Conservation (phyloP, 306 rosid species). For the Lagenaria siceraria region DNA sequence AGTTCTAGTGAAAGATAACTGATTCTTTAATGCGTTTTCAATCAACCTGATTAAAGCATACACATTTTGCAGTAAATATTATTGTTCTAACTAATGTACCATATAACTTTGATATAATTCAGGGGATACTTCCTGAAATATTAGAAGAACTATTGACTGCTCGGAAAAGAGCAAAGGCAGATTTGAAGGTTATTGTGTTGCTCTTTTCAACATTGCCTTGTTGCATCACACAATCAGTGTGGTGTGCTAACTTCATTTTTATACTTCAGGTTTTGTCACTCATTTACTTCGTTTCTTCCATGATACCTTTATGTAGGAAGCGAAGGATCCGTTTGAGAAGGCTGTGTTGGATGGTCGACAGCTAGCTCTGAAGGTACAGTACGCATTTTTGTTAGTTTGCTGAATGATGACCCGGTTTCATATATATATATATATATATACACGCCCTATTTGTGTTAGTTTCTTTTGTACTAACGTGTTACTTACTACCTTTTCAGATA, state of each 20-base stretch:
- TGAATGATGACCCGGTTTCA: neutral
- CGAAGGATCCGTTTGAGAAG: conserved; percentile 86
- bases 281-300: neutral
- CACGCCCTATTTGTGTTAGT: too few species aligned
- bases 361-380: conserved; percentile 66
- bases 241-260: conserved; percentile 3
- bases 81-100: neutral
- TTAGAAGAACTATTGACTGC: conserved; percentile 90
- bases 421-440: too few species aligned
- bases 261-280: neutral
- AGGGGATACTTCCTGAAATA: conserved; percentile 99
- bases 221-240: conserved; percentile 5
- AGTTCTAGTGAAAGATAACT: neutral
- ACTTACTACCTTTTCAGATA: conserved; percentile 31
- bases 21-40: neutral
- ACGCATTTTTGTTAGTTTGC: conserved; percentile 7
- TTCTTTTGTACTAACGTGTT: neutral
- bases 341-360: conserved; percentile 97
- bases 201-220: neutral
- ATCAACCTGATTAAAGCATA: neutral
- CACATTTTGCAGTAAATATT: neutral
- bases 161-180: conserved; percentile 95
- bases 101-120: conserved; percentile 8
- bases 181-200: conserved; percentile 50
- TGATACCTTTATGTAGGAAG: conserved; percentile 40